Conservation (phyloP, 2,329 filamentous ascomycete genomes). For the Penicillium thymicola region DNA sequence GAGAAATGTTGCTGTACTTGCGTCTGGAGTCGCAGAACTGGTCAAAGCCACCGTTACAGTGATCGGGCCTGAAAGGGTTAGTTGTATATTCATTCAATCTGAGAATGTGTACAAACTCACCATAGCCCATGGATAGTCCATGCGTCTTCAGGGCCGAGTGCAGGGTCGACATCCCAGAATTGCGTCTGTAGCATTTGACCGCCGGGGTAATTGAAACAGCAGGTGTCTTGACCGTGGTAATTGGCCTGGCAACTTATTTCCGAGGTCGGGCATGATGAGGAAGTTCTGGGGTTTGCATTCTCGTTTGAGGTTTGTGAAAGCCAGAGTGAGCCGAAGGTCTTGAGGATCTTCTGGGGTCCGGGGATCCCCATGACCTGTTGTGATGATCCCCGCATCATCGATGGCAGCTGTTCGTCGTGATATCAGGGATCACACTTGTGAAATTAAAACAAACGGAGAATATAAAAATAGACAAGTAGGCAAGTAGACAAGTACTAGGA, state of each 20-base stretch:
- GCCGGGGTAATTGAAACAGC: slow-evolving; percentile 71
- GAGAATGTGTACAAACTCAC: slow-evolving; percentile 32
- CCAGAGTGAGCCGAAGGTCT: slow-evolving; percentile 31
- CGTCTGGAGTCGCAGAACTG: slow-evolving; percentile 62
- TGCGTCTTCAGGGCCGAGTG: slow-evolving; percentile 62
- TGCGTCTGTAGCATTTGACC: slow-evolving; percentile 71
- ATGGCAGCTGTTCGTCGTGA: neutral
- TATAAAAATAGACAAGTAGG: neutral
- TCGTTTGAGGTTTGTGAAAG: slow-evolving; percentile 22
- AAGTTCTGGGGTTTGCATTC: slow-evolving; percentile 6
- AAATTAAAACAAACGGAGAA: neutral
- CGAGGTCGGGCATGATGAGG: slow-evolving; percentile 32
- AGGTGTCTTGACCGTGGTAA: slow-evolving; percentile 60
- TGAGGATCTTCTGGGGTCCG: slow-evolving; percentile 37
- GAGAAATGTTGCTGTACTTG: slow-evolving; percentile 62
- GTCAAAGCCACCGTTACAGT: slow-evolving; percentile 69
- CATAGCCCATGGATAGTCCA: slow-evolving; percentile 75
- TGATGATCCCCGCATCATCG: slow-evolving; percentile 18
- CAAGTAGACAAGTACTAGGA: neutral
- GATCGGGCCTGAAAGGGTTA: slow-evolving; percentile 51
- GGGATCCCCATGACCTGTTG: slow-evolving; percentile 28
- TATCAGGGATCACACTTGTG: neutral
- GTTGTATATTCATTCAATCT: neutral
- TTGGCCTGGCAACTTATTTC: slow-evolving; percentile 63
- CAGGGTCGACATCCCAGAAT: slow-evolving; percentile 70